Conservation (phyloP, 1,139 yeast species). For the Yamadazyma sp. region DNA sequence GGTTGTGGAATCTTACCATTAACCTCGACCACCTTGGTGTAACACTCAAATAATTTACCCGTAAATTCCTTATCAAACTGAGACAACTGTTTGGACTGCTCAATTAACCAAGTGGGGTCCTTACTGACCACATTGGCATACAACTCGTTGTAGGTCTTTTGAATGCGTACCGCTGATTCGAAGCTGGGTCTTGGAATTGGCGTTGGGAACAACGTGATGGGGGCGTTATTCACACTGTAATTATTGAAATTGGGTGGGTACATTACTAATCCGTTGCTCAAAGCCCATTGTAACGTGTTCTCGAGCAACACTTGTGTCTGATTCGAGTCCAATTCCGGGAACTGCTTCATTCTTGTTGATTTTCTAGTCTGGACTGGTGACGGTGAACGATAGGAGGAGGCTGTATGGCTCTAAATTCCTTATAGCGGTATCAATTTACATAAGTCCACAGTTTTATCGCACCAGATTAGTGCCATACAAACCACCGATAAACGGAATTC, state of each 20-base stretch:
- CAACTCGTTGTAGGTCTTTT: conserved; percentile 65
- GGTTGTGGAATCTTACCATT: conserved; percentile 55
- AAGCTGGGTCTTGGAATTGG: conserved; percentile 76
- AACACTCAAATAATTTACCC: conserved; percentile 68
- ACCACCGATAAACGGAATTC: background rate
- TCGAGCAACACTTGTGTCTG: conserved; percentile 33
- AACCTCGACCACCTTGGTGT: conserved; percentile 49
- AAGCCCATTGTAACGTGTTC: conserved; percentile 69
- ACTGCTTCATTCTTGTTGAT: conserved; percentile 18
- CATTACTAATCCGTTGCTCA: conserved; percentile 77
- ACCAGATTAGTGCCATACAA: background rate
- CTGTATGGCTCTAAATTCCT: too few relatives aligned
- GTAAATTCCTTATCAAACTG: conserved; percentile 74
- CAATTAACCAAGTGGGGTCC: conserved; percentile 58
- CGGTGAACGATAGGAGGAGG: too few relatives aligned
- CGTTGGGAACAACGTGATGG: conserved; percentile 87
- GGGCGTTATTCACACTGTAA: conserved; percentile 65
- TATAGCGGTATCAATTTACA: too few relatives aligned
- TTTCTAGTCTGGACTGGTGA: background rate
- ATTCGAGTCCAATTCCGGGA: conserved; percentile 31
- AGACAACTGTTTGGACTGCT: conserved; percentile 55
- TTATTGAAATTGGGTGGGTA: conserved; percentile 58
- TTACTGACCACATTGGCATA: conserved; percentile 65
- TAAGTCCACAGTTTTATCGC: conserved; percentile 3
- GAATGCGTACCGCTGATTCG: conserved; percentile 66